Evolutionary conservation across 2,329 filamentous ascomycete genomes (phyloP).

Genomic region (Exserohilum rostratum): DNA sequence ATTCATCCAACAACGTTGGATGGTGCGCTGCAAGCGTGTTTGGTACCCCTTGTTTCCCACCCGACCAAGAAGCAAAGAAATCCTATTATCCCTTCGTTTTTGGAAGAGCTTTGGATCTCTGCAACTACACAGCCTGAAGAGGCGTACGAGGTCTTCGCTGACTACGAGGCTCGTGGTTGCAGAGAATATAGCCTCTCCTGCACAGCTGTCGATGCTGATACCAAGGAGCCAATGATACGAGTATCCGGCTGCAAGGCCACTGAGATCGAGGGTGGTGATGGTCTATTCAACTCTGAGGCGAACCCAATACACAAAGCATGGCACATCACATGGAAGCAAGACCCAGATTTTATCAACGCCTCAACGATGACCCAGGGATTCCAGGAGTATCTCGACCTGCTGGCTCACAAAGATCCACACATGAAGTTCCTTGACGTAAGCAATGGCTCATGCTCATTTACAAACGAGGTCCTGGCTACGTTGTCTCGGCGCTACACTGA

Average conservation of each 20-base stretch:
- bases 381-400: neutral
- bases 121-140: neutral
- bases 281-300: neutral
- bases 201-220: neutral
- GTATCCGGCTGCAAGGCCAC: neutral
- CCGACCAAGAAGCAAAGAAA: neutral
- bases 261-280: neutral
- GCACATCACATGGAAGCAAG: neutral
- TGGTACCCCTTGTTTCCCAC: neutral
- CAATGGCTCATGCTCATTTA: neutral
- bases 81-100: neutral
- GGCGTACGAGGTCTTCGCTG: neutral
- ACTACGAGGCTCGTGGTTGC: neutral
- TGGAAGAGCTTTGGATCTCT: neutral
- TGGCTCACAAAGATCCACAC: neutral
- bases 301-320: neutral
- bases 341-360: neutral
- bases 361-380: neutral
- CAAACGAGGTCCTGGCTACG: neutral
- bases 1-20: slow-evolving; percentile 5
- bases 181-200: neutral
- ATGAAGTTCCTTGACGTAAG: neutral
- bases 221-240: neutral
- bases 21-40: neutral
- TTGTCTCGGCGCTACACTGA: neutral